phyloP scores from a whole-genome alignment of 805 yeast species.

The Maudiozyma barnettii region DNA sequence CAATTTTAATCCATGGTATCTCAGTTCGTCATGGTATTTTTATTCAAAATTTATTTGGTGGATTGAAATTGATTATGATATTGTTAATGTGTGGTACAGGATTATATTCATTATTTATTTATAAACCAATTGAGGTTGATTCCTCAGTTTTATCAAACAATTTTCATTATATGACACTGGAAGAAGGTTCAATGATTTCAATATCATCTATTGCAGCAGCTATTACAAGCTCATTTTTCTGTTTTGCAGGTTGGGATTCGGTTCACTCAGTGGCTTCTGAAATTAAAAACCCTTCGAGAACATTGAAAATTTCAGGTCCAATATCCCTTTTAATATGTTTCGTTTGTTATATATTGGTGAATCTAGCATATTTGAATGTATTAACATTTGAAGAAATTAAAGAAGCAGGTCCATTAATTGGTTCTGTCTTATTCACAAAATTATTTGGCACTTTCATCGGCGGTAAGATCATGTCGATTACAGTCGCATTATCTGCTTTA shows the following conservation, averaged over 20 bases:
- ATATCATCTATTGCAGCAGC: conserved; percentile 44
- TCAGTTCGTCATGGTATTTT: conserved; percentile 52
- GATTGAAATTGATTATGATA: conserved; percentile 46
- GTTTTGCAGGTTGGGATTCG: conserved; percentile 55
- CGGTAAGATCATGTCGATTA: conserved; percentile 42
- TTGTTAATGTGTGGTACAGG: conserved; percentile 50
- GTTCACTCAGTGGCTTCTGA: conserved; percentile 56
- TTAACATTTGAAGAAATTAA: conserved; percentile 46
- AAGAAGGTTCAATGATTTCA: conserved; percentile 27
- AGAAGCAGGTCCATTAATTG: conserved; percentile 48
- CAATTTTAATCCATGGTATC: conserved; percentile 42
- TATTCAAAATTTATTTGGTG: conserved; percentile 56
- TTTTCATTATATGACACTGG: conserved; percentile 10
- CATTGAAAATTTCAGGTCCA: conserved; percentile 55
- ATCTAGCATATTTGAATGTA: conserved; percentile 47
- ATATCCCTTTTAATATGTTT: conserved; percentile 39
- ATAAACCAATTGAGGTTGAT: not conserved
- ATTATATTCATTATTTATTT: conserved; percentile 42
- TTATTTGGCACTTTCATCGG: conserved; percentile 47
- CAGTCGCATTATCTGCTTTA: conserved; percentile 52
- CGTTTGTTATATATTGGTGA: conserved; percentile 41
- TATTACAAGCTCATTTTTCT: conserved; percentile 47
- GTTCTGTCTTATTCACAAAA: conserved; percentile 47
- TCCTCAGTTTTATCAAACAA: not conserved
- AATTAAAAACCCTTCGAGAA: conserved; percentile 47